A percentile compares a stretch with the other conserved stretches of the same genome.
Conservation (phyloP, 345 rosid genomes). For the Citrus sinensis region DNA sequence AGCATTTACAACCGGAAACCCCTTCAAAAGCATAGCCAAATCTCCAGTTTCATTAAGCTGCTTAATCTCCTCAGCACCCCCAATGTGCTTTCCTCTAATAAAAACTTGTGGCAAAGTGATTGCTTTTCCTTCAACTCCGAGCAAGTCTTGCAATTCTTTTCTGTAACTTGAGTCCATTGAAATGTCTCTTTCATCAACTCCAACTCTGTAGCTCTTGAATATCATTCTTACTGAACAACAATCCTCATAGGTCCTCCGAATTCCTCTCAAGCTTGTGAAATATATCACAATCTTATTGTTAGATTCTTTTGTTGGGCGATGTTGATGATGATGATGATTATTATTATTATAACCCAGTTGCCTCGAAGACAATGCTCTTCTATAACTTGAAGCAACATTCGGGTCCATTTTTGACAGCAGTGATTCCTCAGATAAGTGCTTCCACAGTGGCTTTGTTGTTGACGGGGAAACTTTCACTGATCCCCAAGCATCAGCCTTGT, state of each 20-base stretch:
- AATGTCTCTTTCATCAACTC: slow-evolving; percentile 73
- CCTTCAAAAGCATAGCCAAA: slow-evolving; percentile 53
- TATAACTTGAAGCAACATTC: slow-evolving; percentile 54
- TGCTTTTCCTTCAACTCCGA: slow-evolving; percentile 38
- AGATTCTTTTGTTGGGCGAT: slow-evolving; percentile 3
- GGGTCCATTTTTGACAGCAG: slow-evolving; percentile 65
- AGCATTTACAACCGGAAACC: slow-evolving; percentile 40
- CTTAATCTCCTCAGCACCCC: slow-evolving; percentile 77
- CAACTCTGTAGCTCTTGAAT: slow-evolving; percentile 57
- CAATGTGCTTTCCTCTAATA: slow-evolving; percentile 55
- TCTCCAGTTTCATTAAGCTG: slow-evolving; percentile 67
- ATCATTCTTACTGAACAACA: slow-evolving; percentile 68
- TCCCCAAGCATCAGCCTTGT: neutral
- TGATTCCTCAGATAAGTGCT: slow-evolving; percentile 72
- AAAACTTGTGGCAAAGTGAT: slow-evolving; percentile 69
- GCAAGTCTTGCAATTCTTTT: slow-evolving; percentile 49
- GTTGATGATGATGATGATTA: neutral
- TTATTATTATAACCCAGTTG: slow-evolving; percentile 28
- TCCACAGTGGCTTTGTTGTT: slow-evolving; percentile 52
- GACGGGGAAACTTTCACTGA: slow-evolving; percentile 6
- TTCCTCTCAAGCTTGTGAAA: slow-evolving; percentile 76
- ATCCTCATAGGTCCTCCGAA: slow-evolving; percentile 84
- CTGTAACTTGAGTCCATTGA: slow-evolving; percentile 78
- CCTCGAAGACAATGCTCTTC: slow-evolving; percentile 65
- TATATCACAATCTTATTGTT: slow-evolving; percentile 52